Evolutionary conservation across 805 yeast species (phyloP).

Genomic region (Metschnikowia koreensis): DNA sequence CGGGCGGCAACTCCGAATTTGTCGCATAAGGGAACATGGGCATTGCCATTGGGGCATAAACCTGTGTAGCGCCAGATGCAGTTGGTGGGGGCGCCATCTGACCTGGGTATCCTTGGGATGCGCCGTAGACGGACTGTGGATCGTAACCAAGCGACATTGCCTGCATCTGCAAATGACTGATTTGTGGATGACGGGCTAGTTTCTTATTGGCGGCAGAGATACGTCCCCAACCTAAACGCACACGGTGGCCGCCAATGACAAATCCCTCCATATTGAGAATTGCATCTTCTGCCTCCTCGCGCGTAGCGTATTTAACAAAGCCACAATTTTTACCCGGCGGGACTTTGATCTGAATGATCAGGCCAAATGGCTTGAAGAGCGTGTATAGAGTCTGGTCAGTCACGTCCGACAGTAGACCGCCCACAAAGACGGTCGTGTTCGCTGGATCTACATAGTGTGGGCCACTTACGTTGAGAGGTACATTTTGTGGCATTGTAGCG

Average conservation of each 20-base stretch:
- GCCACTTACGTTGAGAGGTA: not conserved
- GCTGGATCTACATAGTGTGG: conserved; percentile 14
- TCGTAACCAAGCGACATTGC: conserved; percentile 40
- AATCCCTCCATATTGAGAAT: conserved; percentile 87
- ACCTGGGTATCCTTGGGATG: not conserved
- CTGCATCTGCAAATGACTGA: conserved; percentile 35
- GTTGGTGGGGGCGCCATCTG: conserved; percentile 19
- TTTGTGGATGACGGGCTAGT: conserved; percentile 20
- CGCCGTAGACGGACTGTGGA: conserved; percentile 31
- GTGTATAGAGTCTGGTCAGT: conserved; percentile 59
- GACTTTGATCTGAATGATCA: conserved; percentile 63
- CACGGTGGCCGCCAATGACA: conserved; percentile 79
- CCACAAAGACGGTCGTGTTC: conserved; percentile 76
- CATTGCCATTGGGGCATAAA: conserved; percentile 12
- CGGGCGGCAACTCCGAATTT: conserved; percentile 5
- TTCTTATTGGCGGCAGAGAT: conserved; percentile 16
- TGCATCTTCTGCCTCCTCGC: conserved; percentile 83
- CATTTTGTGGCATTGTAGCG: not conserved
- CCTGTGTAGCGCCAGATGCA: conserved; percentile 6
- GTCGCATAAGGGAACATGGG: conserved; percentile 9
- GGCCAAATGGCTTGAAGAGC: conserved; percentile 73
- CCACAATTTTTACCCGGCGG: conserved; percentile 87
- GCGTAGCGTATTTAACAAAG: conserved; percentile 74
- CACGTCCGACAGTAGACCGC: conserved; percentile 67
- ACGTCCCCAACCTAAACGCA: conserved; percentile 87